A percentile compares a stretch with the other conserved stretches of the same genome.
phyloP scores from a whole-genome alignment of 306 rosid genomes.

The Rosa chinensis region DNA sequence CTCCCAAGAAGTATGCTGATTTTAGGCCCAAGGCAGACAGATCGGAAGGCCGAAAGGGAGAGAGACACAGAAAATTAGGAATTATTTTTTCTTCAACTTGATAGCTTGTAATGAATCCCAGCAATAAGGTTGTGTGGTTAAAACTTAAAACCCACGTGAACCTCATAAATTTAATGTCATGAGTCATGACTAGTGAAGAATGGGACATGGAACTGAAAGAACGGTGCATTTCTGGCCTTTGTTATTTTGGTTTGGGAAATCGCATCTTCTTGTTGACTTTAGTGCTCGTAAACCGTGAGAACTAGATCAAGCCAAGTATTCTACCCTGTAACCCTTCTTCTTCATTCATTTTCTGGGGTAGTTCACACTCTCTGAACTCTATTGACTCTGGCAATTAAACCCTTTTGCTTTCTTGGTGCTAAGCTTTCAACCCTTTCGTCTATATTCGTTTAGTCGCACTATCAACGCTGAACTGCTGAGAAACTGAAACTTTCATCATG shows the following conservation, averaged over 20 bases:
- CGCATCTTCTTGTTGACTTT: neutral
- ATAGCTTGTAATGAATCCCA: neutral
- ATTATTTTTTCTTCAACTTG: neutral
- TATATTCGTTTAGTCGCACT: neutral
- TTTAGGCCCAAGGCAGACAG: neutral
- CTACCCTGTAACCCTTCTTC: neutral
- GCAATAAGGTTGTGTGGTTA: neutral
- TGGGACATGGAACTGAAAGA: constrained; percentile 8
- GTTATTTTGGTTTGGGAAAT: neutral
- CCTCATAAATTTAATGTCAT: neutral
- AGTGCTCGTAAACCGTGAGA: neutral
- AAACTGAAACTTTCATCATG: neutral
- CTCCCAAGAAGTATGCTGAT: neutral
- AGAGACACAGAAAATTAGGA: neutral
- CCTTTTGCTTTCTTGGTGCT: neutral
- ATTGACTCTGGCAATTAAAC: neutral
- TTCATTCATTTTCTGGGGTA: neutral
- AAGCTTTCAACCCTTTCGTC: neutral
- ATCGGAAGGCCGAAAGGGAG: neutral
- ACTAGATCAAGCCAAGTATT: no score
- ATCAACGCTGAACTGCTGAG: neutral
- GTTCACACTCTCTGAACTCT: neutral
- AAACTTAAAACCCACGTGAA: neutral
- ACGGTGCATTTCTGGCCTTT: neutral
- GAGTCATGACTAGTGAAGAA: neutral